These are phyloP conservation scores for Ilex asprella DNA, from an alignment of 257 asterid genomes.

Conservation along the genomic window DNA sequence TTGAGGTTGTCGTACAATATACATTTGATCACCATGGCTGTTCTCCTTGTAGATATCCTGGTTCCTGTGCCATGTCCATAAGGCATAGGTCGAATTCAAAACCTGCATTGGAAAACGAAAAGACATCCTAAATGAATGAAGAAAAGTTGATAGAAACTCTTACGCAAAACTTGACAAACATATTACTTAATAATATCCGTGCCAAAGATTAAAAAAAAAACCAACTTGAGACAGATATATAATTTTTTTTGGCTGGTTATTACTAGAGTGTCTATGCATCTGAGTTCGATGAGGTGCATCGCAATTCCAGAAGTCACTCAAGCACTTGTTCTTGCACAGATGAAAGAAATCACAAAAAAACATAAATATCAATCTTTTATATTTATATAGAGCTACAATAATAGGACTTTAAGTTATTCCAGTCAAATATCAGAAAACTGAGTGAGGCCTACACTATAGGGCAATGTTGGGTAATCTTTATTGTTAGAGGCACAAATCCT, in stretches of 20 bases:
- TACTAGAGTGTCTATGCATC: background rate
- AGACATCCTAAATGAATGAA: background rate
- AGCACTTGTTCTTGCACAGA: too few relatives aligned
- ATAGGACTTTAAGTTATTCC: too few relatives aligned
- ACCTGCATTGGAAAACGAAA: constrained; percentile 33
- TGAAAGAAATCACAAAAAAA: too few relatives aligned
- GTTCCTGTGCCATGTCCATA: constrained; percentile 98
- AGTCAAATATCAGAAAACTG: too few relatives aligned
- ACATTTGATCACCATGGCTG: constrained; percentile 68
- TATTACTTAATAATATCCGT: background rate
- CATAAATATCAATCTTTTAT: too few relatives aligned
- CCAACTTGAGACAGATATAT: background rate
- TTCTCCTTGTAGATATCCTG: constrained; percentile 55
- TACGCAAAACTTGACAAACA: background rate
- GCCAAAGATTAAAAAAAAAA: background rate
- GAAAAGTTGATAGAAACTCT: background rate
- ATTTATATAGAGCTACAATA: too few relatives aligned
- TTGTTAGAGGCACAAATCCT: too few relatives aligned
- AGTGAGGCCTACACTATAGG: too few relatives aligned
- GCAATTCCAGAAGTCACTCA: too few relatives aligned
- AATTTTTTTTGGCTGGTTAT: background rate
- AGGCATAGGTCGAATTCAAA: constrained; percentile 60
- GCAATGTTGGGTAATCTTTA: too few relatives aligned
- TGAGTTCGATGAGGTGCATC: too few relatives aligned
- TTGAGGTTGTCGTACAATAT: constrained; percentile 78